phyloP scores from a whole-genome alignment of 2,329 filamentous ascomycete genomes.

The Coniochaeta sp. region DNA sequence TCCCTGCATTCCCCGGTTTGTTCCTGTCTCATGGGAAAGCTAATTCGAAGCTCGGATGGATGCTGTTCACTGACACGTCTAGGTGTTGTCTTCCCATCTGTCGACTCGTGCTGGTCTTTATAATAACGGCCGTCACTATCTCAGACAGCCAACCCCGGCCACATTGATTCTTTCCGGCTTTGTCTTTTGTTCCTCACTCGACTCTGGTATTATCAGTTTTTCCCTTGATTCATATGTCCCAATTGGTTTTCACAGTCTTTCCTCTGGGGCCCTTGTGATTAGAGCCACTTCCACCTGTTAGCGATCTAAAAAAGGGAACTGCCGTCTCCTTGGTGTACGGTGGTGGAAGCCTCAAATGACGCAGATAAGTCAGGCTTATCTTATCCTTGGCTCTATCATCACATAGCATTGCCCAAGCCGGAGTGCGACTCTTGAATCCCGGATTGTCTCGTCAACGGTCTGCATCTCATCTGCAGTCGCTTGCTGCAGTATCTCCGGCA shows the following conservation, averaged over 20 bases:
- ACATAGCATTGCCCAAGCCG: conserved; percentile 27
- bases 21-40: background rate
- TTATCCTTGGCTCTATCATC: conserved; percentile 44
- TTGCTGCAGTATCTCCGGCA: background rate
- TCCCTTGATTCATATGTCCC: background rate
- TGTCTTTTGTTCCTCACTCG: background rate
- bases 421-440: background rate
- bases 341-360: conserved; percentile 38
- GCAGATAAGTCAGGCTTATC: conserved; percentile 51
- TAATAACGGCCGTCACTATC: background rate
- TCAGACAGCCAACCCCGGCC: background rate
- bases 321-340: conserved; percentile 8
- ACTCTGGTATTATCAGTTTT: background rate
- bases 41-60: background rate
- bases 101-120: background rate
- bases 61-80: background rate
- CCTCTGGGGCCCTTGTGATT: background rate
- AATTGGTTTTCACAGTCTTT: background rate
- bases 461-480: background rate
- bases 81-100: background rate
- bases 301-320: conserved; percentile 1
- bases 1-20: background rate
- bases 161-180: background rate
- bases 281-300: background rate
- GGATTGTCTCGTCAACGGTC: background rate